Evolutionary conservation across 805 yeast species (phyloP).

Genomic region (Starmerella etchellsii): DNA sequence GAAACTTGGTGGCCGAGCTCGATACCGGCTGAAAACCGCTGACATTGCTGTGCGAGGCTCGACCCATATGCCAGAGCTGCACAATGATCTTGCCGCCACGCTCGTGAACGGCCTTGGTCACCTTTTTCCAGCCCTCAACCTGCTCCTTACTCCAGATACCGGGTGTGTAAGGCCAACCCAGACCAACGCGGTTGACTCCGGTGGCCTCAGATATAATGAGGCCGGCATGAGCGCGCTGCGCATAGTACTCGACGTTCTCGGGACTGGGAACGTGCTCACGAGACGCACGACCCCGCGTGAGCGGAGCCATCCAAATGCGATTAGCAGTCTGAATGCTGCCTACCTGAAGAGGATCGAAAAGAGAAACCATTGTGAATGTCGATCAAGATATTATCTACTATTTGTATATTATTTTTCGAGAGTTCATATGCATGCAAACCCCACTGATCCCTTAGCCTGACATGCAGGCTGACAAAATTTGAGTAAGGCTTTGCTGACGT

Average conservation of each 20-base stretch:
- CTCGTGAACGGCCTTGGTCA: conserved; percentile 24
- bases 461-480: no score
- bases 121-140: conserved; percentile 26
- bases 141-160: conserved; percentile 25
- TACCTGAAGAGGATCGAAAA: conserved; percentile 29
- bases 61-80: conserved; percentile 20
- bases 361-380: not conserved
- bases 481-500: no score
- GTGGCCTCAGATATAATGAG: conserved; percentile 48
- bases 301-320: conserved; percentile 37
- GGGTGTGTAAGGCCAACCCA: conserved; percentile 28
- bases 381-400: no score
- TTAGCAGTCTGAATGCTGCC: conserved; percentile 27
- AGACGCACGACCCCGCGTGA: conserved; percentile 35
- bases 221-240: conserved; percentile 37
- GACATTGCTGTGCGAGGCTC: conserved; percentile 10
- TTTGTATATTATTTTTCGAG: no score
- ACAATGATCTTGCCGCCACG: conserved; percentile 17
- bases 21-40: conserved; percentile 9
- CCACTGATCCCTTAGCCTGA: no score
- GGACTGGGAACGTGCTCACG: conserved; percentile 31
- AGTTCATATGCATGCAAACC: no score
- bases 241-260: conserved; percentile 40
- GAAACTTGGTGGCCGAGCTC: conserved; percentile 5
- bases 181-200: conserved; percentile 32